Evolutionary conservation across 2,329 filamentous ascomycete species (phyloP).

Genomic region (Xylaria sp.): DNA sequence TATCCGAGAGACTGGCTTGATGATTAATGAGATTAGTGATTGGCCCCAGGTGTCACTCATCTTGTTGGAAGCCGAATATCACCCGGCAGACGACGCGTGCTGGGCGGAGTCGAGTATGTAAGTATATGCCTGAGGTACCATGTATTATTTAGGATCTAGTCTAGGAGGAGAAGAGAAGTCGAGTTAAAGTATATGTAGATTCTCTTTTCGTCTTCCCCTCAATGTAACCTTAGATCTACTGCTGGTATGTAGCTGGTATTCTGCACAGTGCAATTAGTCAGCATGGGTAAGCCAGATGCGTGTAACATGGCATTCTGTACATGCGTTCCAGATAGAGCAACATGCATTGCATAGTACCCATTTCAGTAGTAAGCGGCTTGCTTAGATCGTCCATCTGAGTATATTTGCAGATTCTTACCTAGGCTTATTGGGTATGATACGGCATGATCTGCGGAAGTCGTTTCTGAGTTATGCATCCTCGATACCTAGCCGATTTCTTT

Average conservation of each 20-base stretch:
- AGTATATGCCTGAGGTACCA: background rate
- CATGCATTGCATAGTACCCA: background rate
- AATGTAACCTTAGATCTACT: slow-evolving; percentile 15
- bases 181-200: slow-evolving; percentile 14
- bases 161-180: slow-evolving; percentile 3
- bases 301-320: background rate
- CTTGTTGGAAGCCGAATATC: background rate
- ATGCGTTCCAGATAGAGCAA: background rate
- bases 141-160: background rate
- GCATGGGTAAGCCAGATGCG: background rate
- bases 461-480: background rate
- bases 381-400: no score
- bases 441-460: background rate
- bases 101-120: background rate
- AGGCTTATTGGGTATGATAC: slow-evolving; percentile 14
- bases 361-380: slow-evolving; percentile 10
- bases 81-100: background rate
- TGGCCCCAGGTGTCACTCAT: background rate
- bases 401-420: background rate
- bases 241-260: background rate
- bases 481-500: background rate
- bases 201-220: background rate
- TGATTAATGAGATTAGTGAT: background rate
- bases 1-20: background rate
- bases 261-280: background rate